Evolutionary conservation across 305 asterid species (phyloP), one percentile per base, ranked within the genome.

Genomic region (Coffea humblotiana): DNA sequence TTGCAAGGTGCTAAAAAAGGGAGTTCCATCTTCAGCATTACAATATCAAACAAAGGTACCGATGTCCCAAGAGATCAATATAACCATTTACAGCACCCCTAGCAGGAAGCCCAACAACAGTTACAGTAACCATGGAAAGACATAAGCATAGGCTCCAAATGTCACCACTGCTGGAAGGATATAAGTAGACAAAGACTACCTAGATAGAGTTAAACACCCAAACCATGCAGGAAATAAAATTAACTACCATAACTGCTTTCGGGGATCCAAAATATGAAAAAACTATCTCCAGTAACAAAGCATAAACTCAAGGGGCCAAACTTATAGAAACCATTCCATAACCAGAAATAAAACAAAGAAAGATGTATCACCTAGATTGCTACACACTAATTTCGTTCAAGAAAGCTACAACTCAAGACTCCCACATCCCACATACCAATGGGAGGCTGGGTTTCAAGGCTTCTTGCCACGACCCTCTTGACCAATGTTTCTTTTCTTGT

Each of bases 251-350:
- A 72, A 81, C 78, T 81, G 83, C 86, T 86, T 84, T 25, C 82
- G 84, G 63, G 84, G 63, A 79, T 82, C 86, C 81, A 40, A 66
- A 8, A 52, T 23, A 2, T 23, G 52, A 27, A 60, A 71, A 84
- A 81, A 88, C 75, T 85, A 82, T 83, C 89, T 83, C 84, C 82
- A 81, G 78, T 77, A 80, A 67, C 81, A 82, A 80, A 79, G 87
- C 89, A 87, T 90, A 90, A 83, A 80, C 94, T 94, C 91, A 92
- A 90, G 88, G 88, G 77, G 75, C 79, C 68, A 82, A 84, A 74
- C 74, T 67, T 82, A 81, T 75, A 84, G 81, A 84, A 87, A 89
- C 78, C 78, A 81, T 81, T 79, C 83, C 80, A 75, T 72, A 75
- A 74, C 65, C 75, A 78, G 83, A 81, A 80, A 84, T 75, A 72